phyloP scores from a whole-genome alignment of 164 flowering plant genomes.

The Magnolia sinica region DNA sequence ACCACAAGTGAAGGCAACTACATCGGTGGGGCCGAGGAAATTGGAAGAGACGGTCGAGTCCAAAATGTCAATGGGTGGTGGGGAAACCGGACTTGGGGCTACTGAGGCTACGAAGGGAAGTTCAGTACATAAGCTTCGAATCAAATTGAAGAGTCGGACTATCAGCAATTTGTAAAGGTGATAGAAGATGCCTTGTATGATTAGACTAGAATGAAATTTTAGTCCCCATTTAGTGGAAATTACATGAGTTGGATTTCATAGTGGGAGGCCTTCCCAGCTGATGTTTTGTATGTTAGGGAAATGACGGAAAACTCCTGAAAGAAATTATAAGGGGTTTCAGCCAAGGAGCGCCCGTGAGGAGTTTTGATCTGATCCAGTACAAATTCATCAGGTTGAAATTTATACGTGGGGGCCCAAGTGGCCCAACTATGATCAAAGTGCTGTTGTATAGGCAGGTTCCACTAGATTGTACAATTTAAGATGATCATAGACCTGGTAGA shows the following conservation, averaged over 20 bases:
- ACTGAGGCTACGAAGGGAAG: slow-evolving; percentile 23
- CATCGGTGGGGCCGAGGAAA: not conserved
- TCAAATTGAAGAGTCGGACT: slow-evolving; percentile 13
- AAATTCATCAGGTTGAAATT: too few species aligned
- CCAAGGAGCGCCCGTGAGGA: too few species aligned
- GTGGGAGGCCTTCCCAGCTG: not conserved
- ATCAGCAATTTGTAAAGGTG: not conserved
- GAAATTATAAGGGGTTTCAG: too few species aligned
- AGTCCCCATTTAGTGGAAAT: not conserved
- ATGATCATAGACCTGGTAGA: too few species aligned
- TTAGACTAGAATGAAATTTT: not conserved
- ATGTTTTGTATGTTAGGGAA: not conserved
- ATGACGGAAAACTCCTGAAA: not conserved
- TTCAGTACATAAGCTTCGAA: slow-evolving; percentile 13
- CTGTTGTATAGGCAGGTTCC: too few species aligned
- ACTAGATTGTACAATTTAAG: too few species aligned
- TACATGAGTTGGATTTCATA: not conserved
- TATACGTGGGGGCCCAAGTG: too few species aligned
- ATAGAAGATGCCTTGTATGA: not conserved
- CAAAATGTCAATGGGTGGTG: not conserved
- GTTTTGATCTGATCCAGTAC: too few species aligned
- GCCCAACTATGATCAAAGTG: not conserved
- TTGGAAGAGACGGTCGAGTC: not conserved
- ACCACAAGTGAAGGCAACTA: not conserved
- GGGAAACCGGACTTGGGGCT: not conserved